These are phyloP conservation scores for Cyclospora cayetanensis DNA, from an alignment of 169 alveolate genomes.

Conservation along the genomic window DNA sequence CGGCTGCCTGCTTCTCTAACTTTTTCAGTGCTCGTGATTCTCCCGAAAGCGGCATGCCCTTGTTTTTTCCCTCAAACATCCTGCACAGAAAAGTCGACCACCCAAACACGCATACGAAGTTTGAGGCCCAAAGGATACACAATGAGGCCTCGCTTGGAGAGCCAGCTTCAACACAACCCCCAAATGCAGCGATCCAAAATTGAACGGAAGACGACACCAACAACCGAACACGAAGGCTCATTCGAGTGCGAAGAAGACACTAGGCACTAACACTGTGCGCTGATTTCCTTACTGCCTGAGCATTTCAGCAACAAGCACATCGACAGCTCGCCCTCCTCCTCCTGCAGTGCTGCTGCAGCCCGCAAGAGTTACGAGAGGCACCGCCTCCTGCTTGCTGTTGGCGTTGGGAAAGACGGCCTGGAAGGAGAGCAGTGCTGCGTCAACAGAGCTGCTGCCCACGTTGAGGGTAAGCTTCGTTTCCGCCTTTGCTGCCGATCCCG, in stretches of 20 bases:
- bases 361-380: conserved; percentile 3
- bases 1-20: conserved; percentile 65
- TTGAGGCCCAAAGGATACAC: not conserved
- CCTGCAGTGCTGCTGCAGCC: conserved; percentile 28
- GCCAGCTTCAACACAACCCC: too few relatives aligned
- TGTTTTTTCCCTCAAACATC: not conserved
- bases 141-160: too few relatives aligned
- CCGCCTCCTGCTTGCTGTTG: not conserved
- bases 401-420: not conserved
- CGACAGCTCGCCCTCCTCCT: conserved; percentile 24
- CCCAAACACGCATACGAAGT: not conserved
- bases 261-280: too few relatives aligned
- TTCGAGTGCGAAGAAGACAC: too few relatives aligned
- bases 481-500: not conserved
- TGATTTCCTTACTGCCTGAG: not conserved
- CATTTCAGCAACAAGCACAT: not conserved
- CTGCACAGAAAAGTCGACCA: conserved; percentile 17
- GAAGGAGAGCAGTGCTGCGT: conserved; percentile 43
- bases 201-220: too few relatives aligned
- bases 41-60: not conserved
- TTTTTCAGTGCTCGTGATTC: conserved; percentile 68
- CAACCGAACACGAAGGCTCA: too few relatives aligned
- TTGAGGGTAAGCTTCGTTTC: not conserved
- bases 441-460: conserved; percentile 57
- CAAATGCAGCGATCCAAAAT: too few relatives aligned